phyloP scores from a whole-genome alignment of 1,284 basidiomycete species.

The Thelephora terrestris region DNA sequence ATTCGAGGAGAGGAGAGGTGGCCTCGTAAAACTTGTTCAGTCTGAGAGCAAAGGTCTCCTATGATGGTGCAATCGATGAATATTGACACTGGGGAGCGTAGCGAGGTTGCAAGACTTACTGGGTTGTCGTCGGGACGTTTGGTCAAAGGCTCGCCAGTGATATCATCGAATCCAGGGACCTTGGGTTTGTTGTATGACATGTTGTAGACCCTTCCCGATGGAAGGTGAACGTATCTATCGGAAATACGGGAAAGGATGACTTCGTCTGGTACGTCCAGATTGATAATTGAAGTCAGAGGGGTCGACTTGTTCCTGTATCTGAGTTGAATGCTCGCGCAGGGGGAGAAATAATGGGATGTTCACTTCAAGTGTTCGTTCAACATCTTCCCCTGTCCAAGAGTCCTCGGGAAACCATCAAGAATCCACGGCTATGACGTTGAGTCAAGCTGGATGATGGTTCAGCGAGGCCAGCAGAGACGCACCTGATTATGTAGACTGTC shows the following conservation, averaged over 20 bases:
- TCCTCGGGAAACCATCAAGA: constrained; percentile 94
- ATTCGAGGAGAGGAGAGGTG: constrained; percentile 78
- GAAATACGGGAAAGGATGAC: constrained; percentile 87
- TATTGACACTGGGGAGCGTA: constrained; percentile 4
- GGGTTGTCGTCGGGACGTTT: constrained; percentile 92
- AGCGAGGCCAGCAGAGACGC: constrained; percentile 10
- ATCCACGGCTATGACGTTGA: constrained; percentile 66
- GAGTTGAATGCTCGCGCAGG: too few species aligned
- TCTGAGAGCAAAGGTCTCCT: constrained; percentile 81
- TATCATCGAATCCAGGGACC: constrained; percentile 79
- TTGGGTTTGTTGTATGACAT: constrained; percentile 85
- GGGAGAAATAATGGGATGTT: constrained; percentile 11
- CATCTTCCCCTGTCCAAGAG: constrained; percentile 79
- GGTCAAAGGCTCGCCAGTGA: constrained; percentile 84
- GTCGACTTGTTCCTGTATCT: constrained; percentile 14
- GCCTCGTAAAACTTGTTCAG: constrained; percentile 78
- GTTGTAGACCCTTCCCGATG: constrained; percentile 93
- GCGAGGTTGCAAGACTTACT: constrained; percentile 34
- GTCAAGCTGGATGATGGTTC: too few species aligned
- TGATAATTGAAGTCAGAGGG: constrained; percentile 79
- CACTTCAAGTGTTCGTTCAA: constrained; percentile 70
- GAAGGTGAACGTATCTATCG: constrained; percentile 89
- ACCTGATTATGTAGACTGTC: constrained; percentile 60
- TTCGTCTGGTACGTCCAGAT: constrained; percentile 86
- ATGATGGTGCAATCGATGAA: constrained; percentile 5